A percentile compares a stretch with the other conserved stretches of the same genome.
These are phyloP conservation scores for Arachnomyces sp. DNA, from an alignment of 2,329 filamentous ascomycete species.

Conservation along the genomic window DNA sequence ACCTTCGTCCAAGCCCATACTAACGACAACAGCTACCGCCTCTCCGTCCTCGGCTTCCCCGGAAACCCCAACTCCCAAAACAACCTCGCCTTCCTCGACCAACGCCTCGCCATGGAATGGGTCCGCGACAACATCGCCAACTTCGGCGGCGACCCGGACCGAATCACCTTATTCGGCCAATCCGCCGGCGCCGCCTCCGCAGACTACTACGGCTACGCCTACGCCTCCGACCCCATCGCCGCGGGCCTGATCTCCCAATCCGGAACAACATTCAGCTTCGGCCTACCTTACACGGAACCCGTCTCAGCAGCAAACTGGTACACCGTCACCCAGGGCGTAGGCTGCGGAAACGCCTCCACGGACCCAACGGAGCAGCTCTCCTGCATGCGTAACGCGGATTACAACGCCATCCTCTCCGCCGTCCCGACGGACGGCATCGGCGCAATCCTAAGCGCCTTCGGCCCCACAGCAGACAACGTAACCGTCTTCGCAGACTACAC, in stretches of 20 bases:
- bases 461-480: not conserved
- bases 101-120: slow-evolving; percentile 67
- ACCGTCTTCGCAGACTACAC: not conserved
- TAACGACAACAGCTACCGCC: slow-evolving; percentile 40
- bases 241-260: slow-evolving; percentile 24
- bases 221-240: slow-evolving; percentile 17
- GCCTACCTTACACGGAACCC: too few species aligned
- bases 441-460: not conserved
- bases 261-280: slow-evolving; percentile 14
- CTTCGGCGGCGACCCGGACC: too few species aligned
- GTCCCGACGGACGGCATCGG: not conserved
- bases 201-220: slow-evolving; percentile 26
- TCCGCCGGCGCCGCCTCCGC: slow-evolving; percentile 18
- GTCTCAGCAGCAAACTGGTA: not conserved
- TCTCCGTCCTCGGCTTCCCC: slow-evolving; percentile 39
- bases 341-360: too few species aligned
- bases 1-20: too few species aligned
- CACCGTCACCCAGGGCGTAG: not conserved
- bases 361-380: not conserved
- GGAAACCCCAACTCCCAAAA: too few species aligned
- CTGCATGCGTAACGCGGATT: not conserved
- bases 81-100: slow-evolving; percentile 67
- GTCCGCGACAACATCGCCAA: slow-evolving; percentile 64
- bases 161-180: too few species aligned
- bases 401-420: not conserved